phyloP scores from a whole-genome alignment of 208 protist genomes.

The Acanthamoeba healyi region DNA sequence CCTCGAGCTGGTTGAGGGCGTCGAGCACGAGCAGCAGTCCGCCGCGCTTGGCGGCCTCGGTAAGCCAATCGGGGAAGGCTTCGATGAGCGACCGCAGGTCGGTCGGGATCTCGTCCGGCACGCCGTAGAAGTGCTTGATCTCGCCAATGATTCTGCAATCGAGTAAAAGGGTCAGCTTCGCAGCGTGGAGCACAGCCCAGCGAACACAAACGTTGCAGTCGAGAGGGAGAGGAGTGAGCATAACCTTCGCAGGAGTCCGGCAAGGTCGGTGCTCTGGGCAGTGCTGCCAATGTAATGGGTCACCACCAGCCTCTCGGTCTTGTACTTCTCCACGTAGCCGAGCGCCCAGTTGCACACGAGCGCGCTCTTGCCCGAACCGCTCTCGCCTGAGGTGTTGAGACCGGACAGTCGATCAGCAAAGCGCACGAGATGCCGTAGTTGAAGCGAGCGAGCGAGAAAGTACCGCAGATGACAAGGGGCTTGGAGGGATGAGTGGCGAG shows the following conservation, averaged over 20 bases:
- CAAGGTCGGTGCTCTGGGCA: slow-evolving; percentile 57
- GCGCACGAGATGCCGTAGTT: neutral
- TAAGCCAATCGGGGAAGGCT: slow-evolving; percentile 36
- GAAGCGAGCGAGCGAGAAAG: too few species aligned
- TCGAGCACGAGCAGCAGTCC: slow-evolving; percentile 66
- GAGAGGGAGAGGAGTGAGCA: too few species aligned
- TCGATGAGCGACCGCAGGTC: slow-evolving; percentile 48
- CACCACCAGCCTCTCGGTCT: slow-evolving; percentile 14
- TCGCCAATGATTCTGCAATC: slow-evolving; percentile 8
- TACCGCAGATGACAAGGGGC: neutral
- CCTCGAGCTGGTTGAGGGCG: slow-evolving; percentile 73
- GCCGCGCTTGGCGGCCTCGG: slow-evolving; percentile 47
- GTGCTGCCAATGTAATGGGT: slow-evolving; percentile 72
- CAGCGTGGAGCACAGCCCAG: too few species aligned
- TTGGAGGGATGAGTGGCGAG: neutral
- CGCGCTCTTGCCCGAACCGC: slow-evolving; percentile 62
- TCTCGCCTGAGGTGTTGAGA: neutral
- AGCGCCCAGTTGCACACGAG: slow-evolving; percentile 61
- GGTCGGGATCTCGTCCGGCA: slow-evolving; percentile 25
- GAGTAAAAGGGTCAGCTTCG: too few species aligned
- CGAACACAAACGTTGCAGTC: too few species aligned
- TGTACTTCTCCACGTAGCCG: neutral
- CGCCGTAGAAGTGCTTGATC: slow-evolving; percentile 26
- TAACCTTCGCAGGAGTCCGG: slow-evolving; percentile 15
- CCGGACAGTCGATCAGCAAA: too few species aligned